Conservation (phyloP, 139 green algal genomes). For the Tetratostichococcus sp. region DNA sequence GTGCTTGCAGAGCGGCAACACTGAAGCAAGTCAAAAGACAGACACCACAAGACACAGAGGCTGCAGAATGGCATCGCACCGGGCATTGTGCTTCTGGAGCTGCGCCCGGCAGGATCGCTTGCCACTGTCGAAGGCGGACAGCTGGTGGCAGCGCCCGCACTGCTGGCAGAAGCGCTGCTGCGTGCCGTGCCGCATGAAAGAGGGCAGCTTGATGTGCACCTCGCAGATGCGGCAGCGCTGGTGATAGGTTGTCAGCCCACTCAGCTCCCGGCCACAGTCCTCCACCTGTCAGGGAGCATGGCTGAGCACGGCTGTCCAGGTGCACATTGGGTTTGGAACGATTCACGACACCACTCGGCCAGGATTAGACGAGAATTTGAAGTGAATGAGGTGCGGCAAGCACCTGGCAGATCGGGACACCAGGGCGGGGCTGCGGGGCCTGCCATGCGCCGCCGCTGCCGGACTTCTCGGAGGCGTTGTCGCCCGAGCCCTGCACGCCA, state of each 20-base stretch:
- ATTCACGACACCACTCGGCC: not conserved
- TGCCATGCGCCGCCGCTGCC: not conserved
- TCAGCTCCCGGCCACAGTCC: constrained; percentile 51
- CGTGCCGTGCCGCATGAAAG: constrained; percentile 48
- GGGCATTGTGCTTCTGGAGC: constrained; percentile 46
- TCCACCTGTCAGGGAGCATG: constrained; percentile 38
- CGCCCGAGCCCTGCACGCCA: not conserved
- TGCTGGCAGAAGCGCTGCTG: constrained; percentile 80
- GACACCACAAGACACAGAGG: no score
- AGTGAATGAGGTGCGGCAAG: no score
- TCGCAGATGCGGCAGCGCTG: constrained; percentile 72
- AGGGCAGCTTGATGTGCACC: constrained; percentile 55
- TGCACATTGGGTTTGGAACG: not conserved
- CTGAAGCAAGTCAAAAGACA: no score
- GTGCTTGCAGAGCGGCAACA: no score
- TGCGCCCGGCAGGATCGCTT: constrained; percentile 70
- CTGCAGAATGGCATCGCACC: not conserved
- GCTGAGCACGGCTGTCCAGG: no score
- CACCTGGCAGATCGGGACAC: not conserved
- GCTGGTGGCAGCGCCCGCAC: constrained; percentile 75
- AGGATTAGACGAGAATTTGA: no score
- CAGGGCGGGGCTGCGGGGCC: no score
- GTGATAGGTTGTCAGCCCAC: constrained; percentile 62
- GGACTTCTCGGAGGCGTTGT: not conserved
- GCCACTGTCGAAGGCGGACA: constrained; percentile 71